Percentiles rank a stretch among this genome's conserved stretches.
Evolutionary conservation across 768 basidiomycete species (phyloP).

Genomic region (Mycena latifolia): DNA sequence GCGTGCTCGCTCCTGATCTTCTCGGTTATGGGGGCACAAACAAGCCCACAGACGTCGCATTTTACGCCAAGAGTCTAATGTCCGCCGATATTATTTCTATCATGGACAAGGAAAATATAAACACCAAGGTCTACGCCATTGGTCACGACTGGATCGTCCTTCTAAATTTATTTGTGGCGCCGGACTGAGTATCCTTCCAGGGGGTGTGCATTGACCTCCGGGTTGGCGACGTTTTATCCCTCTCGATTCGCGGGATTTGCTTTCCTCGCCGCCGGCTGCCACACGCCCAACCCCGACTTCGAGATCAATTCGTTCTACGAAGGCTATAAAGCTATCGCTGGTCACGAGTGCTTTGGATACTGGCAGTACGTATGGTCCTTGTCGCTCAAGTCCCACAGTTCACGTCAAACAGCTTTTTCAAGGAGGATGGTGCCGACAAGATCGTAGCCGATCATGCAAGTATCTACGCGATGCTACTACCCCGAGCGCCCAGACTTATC

Average conservation of each 20-base stretch:
- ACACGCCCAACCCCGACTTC: constrained; percentile 41
- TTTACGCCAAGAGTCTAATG: constrained; percentile 50
- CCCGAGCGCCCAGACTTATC: not conserved
- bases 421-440: constrained; percentile 46
- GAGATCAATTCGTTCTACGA: constrained; percentile 33
- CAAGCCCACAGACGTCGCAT: constrained; percentile 52
- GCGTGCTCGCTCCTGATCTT: constrained; percentile 63
- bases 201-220: constrained; percentile 48
- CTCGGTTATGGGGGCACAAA: constrained; percentile 64
- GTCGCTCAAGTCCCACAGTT: no score
- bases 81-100: constrained; percentile 55
- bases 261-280: constrained; percentile 53
- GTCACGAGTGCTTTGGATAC: constrained; percentile 15
- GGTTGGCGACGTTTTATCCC: constrained; percentile 53
- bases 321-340: not conserved
- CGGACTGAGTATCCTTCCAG: constrained; percentile 39
- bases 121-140: constrained; percentile 48
- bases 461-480: not conserved
- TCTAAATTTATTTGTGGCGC: not conserved
- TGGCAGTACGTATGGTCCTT: not conserved
- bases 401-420: not conserved
- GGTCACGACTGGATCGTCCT: constrained; percentile 53
- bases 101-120: constrained; percentile 50
- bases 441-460: constrained; percentile 53
- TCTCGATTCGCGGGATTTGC: constrained; percentile 56